Evolutionary conservation across 2,329 filamentous ascomycete species (phyloP).

Genomic region (Aureobasidium leucospermi): DNA sequence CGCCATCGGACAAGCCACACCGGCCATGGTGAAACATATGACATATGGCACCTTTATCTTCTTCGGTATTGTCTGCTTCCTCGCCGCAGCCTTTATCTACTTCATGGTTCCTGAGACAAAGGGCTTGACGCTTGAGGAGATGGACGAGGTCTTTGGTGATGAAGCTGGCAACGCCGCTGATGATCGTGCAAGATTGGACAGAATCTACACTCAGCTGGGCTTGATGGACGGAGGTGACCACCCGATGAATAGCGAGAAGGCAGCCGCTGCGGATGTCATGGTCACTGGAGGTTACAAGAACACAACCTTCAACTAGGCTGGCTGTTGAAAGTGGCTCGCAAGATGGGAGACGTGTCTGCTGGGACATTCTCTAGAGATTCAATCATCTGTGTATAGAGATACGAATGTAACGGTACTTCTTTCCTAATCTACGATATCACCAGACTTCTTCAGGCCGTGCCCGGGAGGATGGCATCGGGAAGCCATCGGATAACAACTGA

Average conservation of each 20-base stretch:
- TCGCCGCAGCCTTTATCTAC: conserved; percentile 51
- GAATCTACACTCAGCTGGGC: conserved; percentile 12
- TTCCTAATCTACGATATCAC: no score
- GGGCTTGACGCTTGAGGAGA: conserved; percentile 46
- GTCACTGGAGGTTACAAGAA: not conserved
- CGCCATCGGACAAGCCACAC: conserved; percentile 38
- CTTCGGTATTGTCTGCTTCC: conserved; percentile 57
- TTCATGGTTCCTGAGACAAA: conserved; percentile 50
- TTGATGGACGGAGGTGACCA: not conserved
- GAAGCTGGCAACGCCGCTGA: conserved; percentile 11
- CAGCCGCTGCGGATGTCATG: not conserved
- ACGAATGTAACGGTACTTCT: no score
- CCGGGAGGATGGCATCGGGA: no score
- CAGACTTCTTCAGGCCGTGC: no score
- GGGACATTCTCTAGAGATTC: no score
- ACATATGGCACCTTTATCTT: conserved; percentile 66
- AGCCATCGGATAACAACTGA: no score
- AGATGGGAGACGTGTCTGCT: no score
- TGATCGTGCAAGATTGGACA: conserved; percentile 13
- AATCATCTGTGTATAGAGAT: no score
- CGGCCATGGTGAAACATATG: conserved; percentile 57
- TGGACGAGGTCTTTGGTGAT: conserved; percentile 37
- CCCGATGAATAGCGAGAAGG: not conserved
- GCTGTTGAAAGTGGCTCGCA: no score
- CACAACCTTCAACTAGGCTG: not conserved